phyloP scores from a whole-genome alignment of 257 asterid genomes.

The Capsicum rhomboideum region DNA sequence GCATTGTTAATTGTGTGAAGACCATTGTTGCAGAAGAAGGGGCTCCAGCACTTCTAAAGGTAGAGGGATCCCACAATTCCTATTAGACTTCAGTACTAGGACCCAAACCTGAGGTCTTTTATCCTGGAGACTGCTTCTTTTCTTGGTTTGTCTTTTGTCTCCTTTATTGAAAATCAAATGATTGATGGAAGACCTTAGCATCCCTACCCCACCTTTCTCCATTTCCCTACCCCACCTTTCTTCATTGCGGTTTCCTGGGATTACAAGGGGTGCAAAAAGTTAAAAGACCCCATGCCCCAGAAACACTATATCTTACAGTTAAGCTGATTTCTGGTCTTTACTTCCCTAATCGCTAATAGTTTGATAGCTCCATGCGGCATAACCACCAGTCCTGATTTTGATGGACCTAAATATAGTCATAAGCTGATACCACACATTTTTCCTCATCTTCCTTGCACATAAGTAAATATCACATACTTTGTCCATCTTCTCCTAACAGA shows the following conservation, averaged over 20 bases:
- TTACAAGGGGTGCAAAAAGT: neutral
- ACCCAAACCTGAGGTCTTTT: neutral
- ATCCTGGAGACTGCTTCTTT: neutral
- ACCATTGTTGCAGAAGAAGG: slow-evolving; percentile 86
- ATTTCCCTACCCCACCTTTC: neutral
- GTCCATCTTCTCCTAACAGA: neutral
- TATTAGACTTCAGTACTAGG: neutral
- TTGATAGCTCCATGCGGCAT: neutral
- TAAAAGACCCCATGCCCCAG: neutral
- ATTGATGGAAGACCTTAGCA: neutral
- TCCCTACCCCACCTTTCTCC: neutral
- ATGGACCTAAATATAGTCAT: neutral
- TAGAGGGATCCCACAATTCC: slow-evolving; percentile 3
- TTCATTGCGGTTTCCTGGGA: neutral
- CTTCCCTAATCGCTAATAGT: neutral
- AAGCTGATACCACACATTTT: neutral
- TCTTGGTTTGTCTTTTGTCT: neutral
- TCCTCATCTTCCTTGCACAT: neutral
- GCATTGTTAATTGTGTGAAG: slow-evolving; percentile 70
- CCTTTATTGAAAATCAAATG: neutral
- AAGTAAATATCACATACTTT: neutral
- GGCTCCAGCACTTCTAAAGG: slow-evolving; percentile 76
- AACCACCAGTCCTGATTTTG: neutral
- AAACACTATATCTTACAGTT: neutral
- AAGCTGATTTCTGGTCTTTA: neutral